Conservation (phyloP, 371 early-diverging fungal genomes). For the Dichotomocladium elegans region DNA sequence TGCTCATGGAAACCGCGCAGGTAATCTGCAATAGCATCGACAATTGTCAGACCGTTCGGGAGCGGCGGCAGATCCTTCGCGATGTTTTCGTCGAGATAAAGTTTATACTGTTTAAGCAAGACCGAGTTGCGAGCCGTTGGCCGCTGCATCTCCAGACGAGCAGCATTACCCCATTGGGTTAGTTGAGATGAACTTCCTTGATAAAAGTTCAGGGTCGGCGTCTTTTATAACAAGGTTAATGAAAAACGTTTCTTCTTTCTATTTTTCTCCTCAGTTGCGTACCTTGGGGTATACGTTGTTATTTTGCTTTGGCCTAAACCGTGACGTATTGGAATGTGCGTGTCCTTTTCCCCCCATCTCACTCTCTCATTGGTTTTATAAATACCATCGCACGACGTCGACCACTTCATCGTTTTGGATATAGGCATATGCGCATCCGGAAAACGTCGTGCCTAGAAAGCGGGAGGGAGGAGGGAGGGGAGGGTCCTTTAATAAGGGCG, state of each 20-base stretch:
- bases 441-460: slow-evolving; percentile 39
- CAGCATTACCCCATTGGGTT: slow-evolving; percentile 56
- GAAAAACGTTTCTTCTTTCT: not conserved
- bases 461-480: too few relatives aligned
- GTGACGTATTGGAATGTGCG: not conserved
- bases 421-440: slow-evolving; percentile 43
- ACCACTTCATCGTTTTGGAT: slow-evolving; percentile 55
- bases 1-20: slow-evolving; percentile 49
- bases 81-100: slow-evolving; percentile 49
- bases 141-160: slow-evolving; percentile 47
- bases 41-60: slow-evolving; percentile 40
- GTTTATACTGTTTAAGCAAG: slow-evolving; percentile 48
- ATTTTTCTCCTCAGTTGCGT: not conserved
- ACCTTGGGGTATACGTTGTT: slow-evolving; percentile 58
- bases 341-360: not conserved
- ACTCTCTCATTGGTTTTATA: not conserved
- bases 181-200: slow-evolving; percentile 34
- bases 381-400: slow-evolving; percentile 54
- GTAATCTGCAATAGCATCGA: slow-evolving; percentile 51
- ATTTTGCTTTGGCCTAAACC: slow-evolving; percentile 50
- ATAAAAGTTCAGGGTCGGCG: slow-evolving; percentile 45
- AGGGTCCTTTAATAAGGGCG: not conserved
- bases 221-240: slow-evolving; percentile 10
- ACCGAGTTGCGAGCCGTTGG: slow-evolving; percentile 41
- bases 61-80: slow-evolving; percentile 49